These are phyloP conservation scores for Colletotrichum sansevieriae DNA, from an alignment of 2,329 filamentous ascomycete genomes.

Conservation along the genomic window DNA sequence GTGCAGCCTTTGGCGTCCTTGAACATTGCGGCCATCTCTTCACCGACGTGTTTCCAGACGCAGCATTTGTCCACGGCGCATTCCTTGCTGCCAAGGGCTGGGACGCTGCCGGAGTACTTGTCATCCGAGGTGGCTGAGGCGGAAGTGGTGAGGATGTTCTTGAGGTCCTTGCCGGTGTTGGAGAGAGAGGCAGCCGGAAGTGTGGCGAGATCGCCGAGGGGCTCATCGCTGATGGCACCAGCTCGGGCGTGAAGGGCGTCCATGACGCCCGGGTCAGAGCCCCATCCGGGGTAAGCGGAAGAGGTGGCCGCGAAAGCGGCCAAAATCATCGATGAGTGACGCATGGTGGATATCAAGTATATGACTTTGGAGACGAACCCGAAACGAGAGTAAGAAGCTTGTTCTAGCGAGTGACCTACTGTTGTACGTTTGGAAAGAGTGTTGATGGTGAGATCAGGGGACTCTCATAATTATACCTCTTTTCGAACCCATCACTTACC, in stretches of 20 bases:
- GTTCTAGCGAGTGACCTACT: conserved; percentile 12
- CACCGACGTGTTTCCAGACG: conserved; percentile 58
- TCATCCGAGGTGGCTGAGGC: conserved; percentile 30
- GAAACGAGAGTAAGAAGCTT: conserved; percentile 9
- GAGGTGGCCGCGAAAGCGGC: conserved; percentile 26
- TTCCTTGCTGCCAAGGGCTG: conserved; percentile 40
- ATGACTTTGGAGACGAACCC: neutral
- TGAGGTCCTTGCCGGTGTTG: conserved; percentile 52
- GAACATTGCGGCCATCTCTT: conserved; percentile 54
- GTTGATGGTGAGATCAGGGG: neutral
- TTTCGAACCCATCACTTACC: neutral
- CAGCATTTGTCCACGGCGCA: conserved; percentile 58
- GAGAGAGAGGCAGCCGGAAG: conserved; percentile 50
- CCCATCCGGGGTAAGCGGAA: conserved; percentile 12
- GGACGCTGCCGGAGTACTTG: conserved; percentile 42
- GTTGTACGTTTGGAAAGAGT: neutral
- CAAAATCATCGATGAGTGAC: conserved; percentile 13
- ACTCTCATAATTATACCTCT: conserved; percentile 2
- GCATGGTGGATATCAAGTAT: neutral
- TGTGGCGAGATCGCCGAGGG: conserved; percentile 56
- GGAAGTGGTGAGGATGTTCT: conserved; percentile 50
- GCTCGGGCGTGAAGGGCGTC: conserved; percentile 1
- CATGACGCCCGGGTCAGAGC: neutral
- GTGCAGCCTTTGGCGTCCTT: conserved; percentile 56
- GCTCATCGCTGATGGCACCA: conserved; percentile 22